Conservation (phyloP, 768 basidiomycete genomes). For the Pisolithus tinctorius region DNA sequence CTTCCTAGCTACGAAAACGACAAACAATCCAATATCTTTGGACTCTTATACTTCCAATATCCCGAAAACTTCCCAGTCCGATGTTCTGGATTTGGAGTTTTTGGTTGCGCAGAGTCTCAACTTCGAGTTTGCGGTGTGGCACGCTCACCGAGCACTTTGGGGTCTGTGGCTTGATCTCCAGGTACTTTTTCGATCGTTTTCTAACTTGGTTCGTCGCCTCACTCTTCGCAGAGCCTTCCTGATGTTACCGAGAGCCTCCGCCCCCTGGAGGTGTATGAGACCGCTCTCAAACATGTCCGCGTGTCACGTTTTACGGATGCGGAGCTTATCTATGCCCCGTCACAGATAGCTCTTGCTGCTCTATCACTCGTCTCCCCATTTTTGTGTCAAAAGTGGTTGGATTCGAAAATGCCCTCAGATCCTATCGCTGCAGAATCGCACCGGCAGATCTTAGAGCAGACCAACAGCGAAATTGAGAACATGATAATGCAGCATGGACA, state of each 20-base stretch:
- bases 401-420: conserved; percentile 28
- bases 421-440: conserved; percentile 3
- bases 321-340: conserved; percentile 87
- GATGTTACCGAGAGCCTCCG: conserved; percentile 41
- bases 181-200: conserved; percentile 35
- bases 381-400: conserved; percentile 56
- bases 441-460: conserved; percentile 20
- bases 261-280: conserved; percentile 53
- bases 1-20: conserved; percentile 95
- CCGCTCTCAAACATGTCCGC: conserved; percentile 60
- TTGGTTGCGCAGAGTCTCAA: conserved; percentile 89
- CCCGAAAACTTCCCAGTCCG: conserved; percentile 69
- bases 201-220: conserved; percentile 7
- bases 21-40: conserved; percentile 87
- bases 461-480: conserved; percentile 42
- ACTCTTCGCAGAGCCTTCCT: conserved; percentile 46
- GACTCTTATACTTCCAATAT: conserved; percentile 81
- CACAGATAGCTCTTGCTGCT: conserved; percentile 80
- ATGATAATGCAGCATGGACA: conserved; percentile 47
- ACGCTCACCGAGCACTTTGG: conserved; percentile 82
- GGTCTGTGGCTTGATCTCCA: conserved; percentile 86
- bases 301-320: conserved; percentile 85
- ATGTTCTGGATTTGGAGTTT: conserved; percentile 93
- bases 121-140: conserved; percentile 94
- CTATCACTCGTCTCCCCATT: conserved; percentile 59